Conservation (phyloP, 225 moss, liverwort and hornwort genomes). For the Sphagnum tenellum region DNA sequence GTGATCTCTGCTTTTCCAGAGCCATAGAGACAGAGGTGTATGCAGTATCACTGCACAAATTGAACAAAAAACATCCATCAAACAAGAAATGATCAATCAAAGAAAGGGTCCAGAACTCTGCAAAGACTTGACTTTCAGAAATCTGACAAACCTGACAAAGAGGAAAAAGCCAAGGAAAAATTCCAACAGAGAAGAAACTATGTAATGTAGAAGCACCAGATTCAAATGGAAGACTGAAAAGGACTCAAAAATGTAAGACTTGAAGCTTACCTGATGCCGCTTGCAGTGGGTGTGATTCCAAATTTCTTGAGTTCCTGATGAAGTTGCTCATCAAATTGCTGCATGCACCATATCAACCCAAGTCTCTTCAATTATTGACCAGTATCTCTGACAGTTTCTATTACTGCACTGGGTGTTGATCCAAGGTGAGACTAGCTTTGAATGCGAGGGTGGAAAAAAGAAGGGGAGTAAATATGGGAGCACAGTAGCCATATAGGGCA, state of each 20-base stretch:
- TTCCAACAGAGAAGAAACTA: too few relatives aligned
- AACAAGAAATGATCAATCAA: too few relatives aligned
- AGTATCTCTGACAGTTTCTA: not conserved
- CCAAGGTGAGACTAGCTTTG: too few relatives aligned
- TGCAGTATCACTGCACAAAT: conserved; percentile 44
- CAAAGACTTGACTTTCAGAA: too few relatives aligned
- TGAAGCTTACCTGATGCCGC: conserved; percentile 60
- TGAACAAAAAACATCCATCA: too few relatives aligned
- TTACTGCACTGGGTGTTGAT: too few relatives aligned
- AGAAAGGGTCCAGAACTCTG: too few relatives aligned
- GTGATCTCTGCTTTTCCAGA: conserved; percentile 63
- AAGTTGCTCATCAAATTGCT: conserved; percentile 71
- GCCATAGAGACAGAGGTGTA: conserved; percentile 58
- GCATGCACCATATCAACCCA: not conserved
- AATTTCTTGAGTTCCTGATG: conserved; percentile 69
- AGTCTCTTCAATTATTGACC: not conserved
- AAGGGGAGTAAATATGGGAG: not conserved
- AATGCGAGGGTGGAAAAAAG: too few relatives aligned
- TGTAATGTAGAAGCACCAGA: not conserved
- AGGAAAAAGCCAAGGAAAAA: too few relatives aligned
- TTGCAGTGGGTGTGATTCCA: conserved; percentile 53
- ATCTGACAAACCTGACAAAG: too few relatives aligned
- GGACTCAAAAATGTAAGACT: not conserved
- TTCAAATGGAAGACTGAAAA: not conserved
- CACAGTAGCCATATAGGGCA: not conserved